Evolutionary conservation across 2,329 filamentous ascomycete genomes (phyloP).

Genomic region (Sphaceloma murrayae): DNA sequence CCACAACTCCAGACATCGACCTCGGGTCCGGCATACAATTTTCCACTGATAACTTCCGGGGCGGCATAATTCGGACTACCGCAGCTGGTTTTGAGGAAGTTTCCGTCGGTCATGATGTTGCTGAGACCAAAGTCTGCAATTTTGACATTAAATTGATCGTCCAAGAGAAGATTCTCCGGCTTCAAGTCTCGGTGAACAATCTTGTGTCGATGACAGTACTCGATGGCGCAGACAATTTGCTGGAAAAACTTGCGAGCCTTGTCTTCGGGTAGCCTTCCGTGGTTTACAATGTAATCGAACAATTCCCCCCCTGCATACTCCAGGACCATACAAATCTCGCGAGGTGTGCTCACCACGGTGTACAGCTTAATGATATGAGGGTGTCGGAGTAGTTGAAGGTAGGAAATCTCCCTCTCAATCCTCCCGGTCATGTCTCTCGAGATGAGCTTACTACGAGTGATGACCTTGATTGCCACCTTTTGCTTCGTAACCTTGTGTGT

Average conservation of each 20-base stretch:
- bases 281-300: conserved; percentile 95
- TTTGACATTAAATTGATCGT: conserved; percentile 95
- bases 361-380: conserved; percentile 99
- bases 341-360: conserved; percentile 89
- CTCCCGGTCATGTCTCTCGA: conserved; percentile 96
- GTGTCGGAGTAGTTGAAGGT: conserved; percentile 87
- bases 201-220: conserved; percentile 98
- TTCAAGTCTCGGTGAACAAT: conserved; percentile 97
- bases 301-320: conserved; percentile 95
- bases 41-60: conserved; percentile 94
- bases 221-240: conserved; percentile 96
- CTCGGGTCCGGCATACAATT: conserved; percentile 92
- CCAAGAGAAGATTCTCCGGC: conserved; percentile 89
- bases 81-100: conserved; percentile 97
- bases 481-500: conserved; percentile 86
- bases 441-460: conserved; percentile 88
- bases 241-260: conserved; percentile 98
- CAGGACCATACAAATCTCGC: conserved; percentile 97
- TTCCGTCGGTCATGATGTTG: conserved; percentile 99
- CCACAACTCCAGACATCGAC: conserved; percentile 94
- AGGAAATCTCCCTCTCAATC: conserved; percentile 96
- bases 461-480: conserved; percentile 96
- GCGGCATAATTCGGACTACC: conserved; percentile 97
- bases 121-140: conserved; percentile 97
- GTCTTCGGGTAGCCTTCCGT: conserved; percentile 81